Conservation (phyloP, 2,329 filamentous ascomycete genomes). For the Stemphylium lycopersici region DNA sequence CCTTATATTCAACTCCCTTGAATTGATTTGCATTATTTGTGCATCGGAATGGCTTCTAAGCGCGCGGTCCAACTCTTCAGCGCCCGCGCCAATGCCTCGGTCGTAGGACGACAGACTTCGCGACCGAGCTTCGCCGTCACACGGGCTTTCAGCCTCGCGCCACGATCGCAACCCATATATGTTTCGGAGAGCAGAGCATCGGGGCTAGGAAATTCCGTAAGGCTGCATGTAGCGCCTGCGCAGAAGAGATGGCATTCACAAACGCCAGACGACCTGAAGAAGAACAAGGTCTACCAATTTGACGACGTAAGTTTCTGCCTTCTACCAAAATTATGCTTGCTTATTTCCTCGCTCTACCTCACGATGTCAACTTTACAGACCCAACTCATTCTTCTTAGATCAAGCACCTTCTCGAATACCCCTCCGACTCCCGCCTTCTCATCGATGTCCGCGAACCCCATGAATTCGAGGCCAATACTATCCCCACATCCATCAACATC, state of each 20-base stretch:
- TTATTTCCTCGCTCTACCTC: neutral
- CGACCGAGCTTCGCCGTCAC: slow-evolving; percentile 13
- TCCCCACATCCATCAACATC: slow-evolving; percentile 83
- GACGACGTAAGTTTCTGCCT: slow-evolving; percentile 38
- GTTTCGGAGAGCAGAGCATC: neutral
- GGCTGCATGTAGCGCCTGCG: neutral
- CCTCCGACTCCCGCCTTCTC: slow-evolving; percentile 39
- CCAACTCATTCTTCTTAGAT: slow-evolving; percentile 21
- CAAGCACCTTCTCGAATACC: slow-evolving; percentile 41
- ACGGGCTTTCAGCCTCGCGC: slow-evolving; percentile 11
- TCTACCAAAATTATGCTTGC: too few relatives aligned
- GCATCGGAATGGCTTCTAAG: slow-evolving; percentile 27
- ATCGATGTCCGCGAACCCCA: slow-evolving; percentile 73
- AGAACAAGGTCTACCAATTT: slow-evolving; percentile 50
- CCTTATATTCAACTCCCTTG: neutral
- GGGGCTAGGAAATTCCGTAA: neutral
- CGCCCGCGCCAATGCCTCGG: slow-evolving; percentile 16
- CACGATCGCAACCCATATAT: neutral
- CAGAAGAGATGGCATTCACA: slow-evolving; percentile 47
- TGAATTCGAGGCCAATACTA: slow-evolving; percentile 69
- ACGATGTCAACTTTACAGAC: too few relatives aligned
- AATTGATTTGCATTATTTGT: neutral
- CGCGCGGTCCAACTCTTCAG: slow-evolving; percentile 20
- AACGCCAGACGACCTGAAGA: slow-evolving; percentile 24
- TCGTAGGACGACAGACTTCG: slow-evolving; percentile 11